Percentiles rank a stretch among this genome's conserved stretches.
Conservation (phyloP, 768 basidiomycete genomes). For the Mycena venus region DNA sequence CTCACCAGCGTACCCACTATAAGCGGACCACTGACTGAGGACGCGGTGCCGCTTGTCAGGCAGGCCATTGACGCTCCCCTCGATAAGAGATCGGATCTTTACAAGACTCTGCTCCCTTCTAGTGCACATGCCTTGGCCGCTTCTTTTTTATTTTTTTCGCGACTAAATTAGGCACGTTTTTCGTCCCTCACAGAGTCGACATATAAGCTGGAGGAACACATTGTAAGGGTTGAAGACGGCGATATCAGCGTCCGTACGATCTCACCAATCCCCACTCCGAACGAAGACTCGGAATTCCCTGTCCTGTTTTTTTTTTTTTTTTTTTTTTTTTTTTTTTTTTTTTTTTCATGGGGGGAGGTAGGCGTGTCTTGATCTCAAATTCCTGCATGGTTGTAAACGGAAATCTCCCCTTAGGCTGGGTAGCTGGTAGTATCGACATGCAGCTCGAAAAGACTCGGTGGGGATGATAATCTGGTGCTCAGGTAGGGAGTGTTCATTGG, state of each 20-base stretch:
- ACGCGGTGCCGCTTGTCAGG: constrained; percentile 5
- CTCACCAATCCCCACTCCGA: not conserved
- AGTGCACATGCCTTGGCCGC: not conserved
- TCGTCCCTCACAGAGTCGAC: not conserved
- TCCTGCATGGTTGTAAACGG: not conserved
- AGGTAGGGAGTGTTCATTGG: too few species aligned
- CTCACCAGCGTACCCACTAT: not conserved
- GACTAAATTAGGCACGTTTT: not conserved
- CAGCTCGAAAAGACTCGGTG: too few species aligned
- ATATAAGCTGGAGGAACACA: constrained; percentile 1
- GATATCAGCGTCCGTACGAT: constrained; percentile 7
- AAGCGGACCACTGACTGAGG: not conserved
- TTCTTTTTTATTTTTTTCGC: too few species aligned
- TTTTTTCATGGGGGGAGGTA: constrained; percentile 11
- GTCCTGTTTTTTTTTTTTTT: not conserved
- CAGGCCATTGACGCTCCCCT: not conserved
- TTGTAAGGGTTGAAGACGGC: not conserved
- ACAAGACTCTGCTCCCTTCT: not conserved
- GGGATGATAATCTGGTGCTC: too few species aligned
- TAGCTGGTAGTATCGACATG: constrained; percentile 4
- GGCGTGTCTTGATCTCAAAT: not conserved
- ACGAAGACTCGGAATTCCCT: constrained; percentile 5
- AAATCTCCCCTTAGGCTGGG: not conserved
- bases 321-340: not conserved
- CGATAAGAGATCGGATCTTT: not conserved